A percentile compares a stretch with the other conserved stretches of the same genome.
phyloP scores from a whole-genome alignment of 805 yeast genomes.

The Yarrowia divulgata region DNA sequence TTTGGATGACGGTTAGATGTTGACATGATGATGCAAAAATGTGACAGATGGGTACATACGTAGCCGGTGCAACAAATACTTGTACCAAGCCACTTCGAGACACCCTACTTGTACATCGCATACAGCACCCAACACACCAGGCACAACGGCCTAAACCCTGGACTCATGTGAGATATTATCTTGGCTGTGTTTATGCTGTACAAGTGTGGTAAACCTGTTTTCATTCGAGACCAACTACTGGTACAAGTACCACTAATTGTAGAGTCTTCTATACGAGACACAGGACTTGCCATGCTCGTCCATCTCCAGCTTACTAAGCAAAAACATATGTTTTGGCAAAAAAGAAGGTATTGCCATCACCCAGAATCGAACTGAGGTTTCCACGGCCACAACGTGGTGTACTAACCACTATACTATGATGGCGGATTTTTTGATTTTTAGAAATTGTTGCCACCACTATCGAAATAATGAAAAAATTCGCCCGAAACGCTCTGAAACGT shows the following conservation, averaged over 20 bases:
- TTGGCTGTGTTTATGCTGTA: slow-evolving; percentile 1
- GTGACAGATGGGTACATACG: no score
- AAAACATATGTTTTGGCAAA: not conserved
- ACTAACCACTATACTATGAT: slow-evolving; percentile 40
- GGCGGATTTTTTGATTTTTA: not conserved
- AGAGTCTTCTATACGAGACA: no score
- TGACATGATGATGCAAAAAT: no score
- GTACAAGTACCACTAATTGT: no score
- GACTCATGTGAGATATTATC: slow-evolving; percentile 10
- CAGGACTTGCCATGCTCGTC: no score
- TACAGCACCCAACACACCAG: not conserved
- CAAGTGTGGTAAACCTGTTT: no score
- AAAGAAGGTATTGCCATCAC: slow-evolving; percentile 27
- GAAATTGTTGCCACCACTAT: not conserved
- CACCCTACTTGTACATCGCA: not conserved
- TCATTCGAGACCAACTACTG: no score
- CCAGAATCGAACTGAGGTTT: slow-evolving; percentile 41
- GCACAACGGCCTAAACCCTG: not conserved
- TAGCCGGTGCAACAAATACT: no score
- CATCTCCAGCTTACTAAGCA: no score
- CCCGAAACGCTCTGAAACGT: not conserved
- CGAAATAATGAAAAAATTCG: not conserved
- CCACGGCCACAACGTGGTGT: slow-evolving; percentile 40
- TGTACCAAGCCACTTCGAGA: not conserved
- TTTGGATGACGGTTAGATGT: no score